Percentiles rank a stretch among this genome's conserved stretches.
Evolutionary conservation across 306 rosid species (phyloP).

Genomic region (Chamaecrista fasciculata): DNA sequence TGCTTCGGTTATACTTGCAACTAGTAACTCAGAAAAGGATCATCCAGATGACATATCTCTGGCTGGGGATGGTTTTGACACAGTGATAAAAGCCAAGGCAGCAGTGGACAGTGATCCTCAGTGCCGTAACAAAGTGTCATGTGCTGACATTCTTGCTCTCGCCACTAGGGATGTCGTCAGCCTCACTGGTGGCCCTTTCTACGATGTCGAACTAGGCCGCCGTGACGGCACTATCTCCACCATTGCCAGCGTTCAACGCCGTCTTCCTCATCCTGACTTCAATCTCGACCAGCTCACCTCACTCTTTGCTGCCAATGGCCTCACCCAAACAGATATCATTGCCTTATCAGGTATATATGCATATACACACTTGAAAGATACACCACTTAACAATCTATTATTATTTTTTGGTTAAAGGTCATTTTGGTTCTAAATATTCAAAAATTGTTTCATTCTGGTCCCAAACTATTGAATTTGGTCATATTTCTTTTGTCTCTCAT

Average conservation of each 20-base stretch:
- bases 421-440: too few relatives aligned
- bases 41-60: constrained; percentile 67
- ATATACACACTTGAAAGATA: too few relatives aligned
- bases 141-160: constrained; percentile 87
- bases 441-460: too few relatives aligned
- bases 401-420: too few relatives aligned
- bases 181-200: constrained; percentile 85
- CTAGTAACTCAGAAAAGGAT: constrained; percentile 62
- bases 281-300: constrained; percentile 51
- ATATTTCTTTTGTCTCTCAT: too few relatives aligned
- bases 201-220: constrained; percentile 81
- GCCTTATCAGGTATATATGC: constrained; percentile 81
- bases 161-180: constrained; percentile 84
- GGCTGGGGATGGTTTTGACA: constrained; percentile 93
- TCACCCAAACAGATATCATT: constrained; percentile 61
- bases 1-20: constrained; percentile 66
- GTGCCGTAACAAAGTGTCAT: constrained; percentile 77
- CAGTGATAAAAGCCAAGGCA: constrained; percentile 76
- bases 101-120: constrained; percentile 57
- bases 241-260: constrained; percentile 44
- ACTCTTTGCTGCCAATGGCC: constrained; percentile 56
- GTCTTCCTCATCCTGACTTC: constrained; percentile 64
- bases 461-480: too few relatives aligned
- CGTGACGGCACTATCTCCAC: constrained; percentile 73
- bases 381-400: too few relatives aligned